Evolutionary conservation across 2,329 filamentous ascomycete genomes (phyloP).

Genomic region (Tolypocladium cylindrosporum): DNA sequence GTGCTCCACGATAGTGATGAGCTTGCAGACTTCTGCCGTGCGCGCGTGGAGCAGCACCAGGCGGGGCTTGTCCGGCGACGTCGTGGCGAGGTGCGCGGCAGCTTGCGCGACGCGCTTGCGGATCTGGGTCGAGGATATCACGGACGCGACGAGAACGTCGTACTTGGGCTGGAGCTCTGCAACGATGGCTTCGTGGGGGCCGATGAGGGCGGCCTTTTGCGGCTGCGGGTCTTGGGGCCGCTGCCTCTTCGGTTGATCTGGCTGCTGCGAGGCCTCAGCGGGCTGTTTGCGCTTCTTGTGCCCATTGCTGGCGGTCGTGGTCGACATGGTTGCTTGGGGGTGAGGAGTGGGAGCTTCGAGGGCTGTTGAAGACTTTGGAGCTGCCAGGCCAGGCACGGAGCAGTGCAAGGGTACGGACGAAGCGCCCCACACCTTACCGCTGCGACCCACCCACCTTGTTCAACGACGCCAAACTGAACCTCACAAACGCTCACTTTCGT

Average conservation of each 20-base stretch:
- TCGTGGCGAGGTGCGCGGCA: conserved; percentile 29
- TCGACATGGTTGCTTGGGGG: conserved; percentile 2
- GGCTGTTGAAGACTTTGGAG: not conserved
- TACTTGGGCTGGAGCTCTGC: conserved; percentile 33
- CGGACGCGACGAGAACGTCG: conserved; percentile 40
- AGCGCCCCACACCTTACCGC: not conserved
- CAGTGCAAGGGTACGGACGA: not conserved
- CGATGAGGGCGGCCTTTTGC: conserved; percentile 14
- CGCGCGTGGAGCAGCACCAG: conserved; percentile 42
- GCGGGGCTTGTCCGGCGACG: conserved; percentile 11
- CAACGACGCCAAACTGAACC: no score
- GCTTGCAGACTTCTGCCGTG: conserved; percentile 46
- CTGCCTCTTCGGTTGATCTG: conserved; percentile 2
- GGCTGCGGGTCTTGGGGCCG: conserved; percentile 4
- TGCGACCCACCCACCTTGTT: not conserved
- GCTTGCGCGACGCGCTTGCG: conserved; percentile 39
- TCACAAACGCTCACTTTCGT: no score
- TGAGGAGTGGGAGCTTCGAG: not conserved
- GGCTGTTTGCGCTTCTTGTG: conserved; percentile 6
- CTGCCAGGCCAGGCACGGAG: not conserved
- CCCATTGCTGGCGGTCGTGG: not conserved
- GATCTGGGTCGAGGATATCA: conserved; percentile 52
- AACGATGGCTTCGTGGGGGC: conserved; percentile 32
- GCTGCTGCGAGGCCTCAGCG: not conserved
- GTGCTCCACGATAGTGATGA: conserved; percentile 60